Conservation (phyloP, 495 filamentous ascomycete genomes). For the Xylona heveae region DNA sequence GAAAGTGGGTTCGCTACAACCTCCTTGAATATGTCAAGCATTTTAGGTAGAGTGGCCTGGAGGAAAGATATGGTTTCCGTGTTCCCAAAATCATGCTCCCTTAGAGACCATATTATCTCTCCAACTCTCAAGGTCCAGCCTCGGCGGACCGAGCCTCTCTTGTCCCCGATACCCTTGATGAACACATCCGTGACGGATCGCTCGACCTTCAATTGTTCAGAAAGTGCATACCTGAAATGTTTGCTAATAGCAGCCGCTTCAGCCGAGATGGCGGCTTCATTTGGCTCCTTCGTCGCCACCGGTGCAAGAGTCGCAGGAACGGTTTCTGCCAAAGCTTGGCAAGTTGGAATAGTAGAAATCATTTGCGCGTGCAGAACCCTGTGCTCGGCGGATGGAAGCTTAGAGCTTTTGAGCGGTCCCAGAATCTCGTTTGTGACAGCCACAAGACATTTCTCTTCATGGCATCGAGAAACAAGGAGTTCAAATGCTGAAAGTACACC, state of each 20-base stretch:
- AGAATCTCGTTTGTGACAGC: constrained; percentile 59
- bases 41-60: constrained; percentile 35
- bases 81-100: constrained; percentile 20
- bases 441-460: constrained; percentile 29
- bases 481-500: constrained; percentile 56
- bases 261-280: constrained; percentile 58
- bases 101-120: constrained; percentile 41
- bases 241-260: constrained; percentile 46
- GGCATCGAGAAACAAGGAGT: constrained; percentile 32
- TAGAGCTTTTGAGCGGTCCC: constrained; percentile 53
- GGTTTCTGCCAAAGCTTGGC: constrained; percentile 33
- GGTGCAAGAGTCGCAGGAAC: constrained; percentile 42
- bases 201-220: constrained; percentile 31
- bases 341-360: constrained; percentile 37
- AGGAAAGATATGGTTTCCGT: constrained; percentile 23
- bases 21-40: constrained; percentile 59
- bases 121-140: constrained; percentile 60
- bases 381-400: constrained; percentile 63
- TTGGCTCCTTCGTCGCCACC: constrained; percentile 57
- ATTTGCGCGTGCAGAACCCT: constrained; percentile 61
- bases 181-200: constrained; percentile 47
- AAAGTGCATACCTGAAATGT: constrained; percentile 35
- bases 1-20: constrained; percentile 51
- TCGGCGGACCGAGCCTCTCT: constrained; percentile 54
- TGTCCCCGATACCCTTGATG: constrained; percentile 65